Evolutionary conservation across 345 rosid genomes (phyloP).

Genomic region (Leavenworthia alabamica): DNA sequence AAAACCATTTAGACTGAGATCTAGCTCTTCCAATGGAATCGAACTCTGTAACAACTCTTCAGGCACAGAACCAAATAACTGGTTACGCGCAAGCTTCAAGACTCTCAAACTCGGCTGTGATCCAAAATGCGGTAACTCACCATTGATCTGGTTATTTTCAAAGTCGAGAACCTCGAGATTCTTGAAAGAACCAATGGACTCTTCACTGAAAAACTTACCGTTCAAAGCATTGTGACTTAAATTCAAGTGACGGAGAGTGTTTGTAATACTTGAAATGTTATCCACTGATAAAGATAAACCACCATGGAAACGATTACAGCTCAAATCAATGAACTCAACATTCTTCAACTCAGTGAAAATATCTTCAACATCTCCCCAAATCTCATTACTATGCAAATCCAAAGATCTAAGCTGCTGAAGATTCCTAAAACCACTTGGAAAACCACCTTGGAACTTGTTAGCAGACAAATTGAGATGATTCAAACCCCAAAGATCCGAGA

Average conservation of each 20-base stretch:
- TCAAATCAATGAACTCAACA: slow-evolving; percentile 77
- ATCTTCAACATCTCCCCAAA: slow-evolving; percentile 54
- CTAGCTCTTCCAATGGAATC: slow-evolving; percentile 58
- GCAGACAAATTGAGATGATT: slow-evolving; percentile 61
- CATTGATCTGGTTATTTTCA: slow-evolving; percentile 43
- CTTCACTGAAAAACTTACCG: slow-evolving; percentile 48
- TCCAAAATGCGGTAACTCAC: slow-evolving; percentile 61
- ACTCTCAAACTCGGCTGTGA: slow-evolving; percentile 46
- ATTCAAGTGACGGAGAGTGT: slow-evolving; percentile 56
- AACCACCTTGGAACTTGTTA: slow-evolving; percentile 64
- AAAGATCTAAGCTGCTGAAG: slow-evolving; percentile 68
- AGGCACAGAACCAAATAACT: slow-evolving; percentile 55
- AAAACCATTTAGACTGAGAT: slow-evolving; percentile 83
- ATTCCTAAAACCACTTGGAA: slow-evolving; percentile 57
- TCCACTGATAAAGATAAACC: slow-evolving; percentile 36
- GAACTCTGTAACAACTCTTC: slow-evolving; percentile 52
- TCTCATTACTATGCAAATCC: slow-evolving; percentile 56
- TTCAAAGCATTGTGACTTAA: slow-evolving; percentile 57
- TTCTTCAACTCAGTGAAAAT: slow-evolving; percentile 55
- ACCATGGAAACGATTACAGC: slow-evolving; percentile 58
- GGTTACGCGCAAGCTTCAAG: slow-evolving; percentile 58
- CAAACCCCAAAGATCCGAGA: slow-evolving; percentile 64
- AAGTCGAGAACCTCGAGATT: slow-evolving; percentile 67
- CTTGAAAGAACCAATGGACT: slow-evolving; percentile 52
- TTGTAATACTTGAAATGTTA: slow-evolving; percentile 63